These are phyloP conservation scores for Adansonia grandidieri DNA, from an alignment of 441 rosid genomes.

Conservation along the genomic window DNA sequence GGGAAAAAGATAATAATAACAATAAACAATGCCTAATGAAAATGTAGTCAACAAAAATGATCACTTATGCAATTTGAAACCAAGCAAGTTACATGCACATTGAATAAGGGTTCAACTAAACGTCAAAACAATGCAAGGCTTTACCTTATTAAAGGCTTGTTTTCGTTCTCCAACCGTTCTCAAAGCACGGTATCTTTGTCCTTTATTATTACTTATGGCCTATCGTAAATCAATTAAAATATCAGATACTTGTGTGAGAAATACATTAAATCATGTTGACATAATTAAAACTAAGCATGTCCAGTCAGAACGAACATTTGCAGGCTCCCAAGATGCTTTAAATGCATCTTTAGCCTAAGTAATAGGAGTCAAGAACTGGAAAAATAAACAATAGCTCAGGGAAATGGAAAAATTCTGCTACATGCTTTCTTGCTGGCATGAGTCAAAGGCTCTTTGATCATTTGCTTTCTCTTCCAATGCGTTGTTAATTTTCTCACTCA, in stretches of 20 bases:
- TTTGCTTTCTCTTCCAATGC: constrained; percentile 59
- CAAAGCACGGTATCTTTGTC: constrained; percentile 71
- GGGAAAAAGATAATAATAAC: not conserved
- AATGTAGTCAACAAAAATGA: not conserved
- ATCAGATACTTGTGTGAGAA: constrained; percentile 31
- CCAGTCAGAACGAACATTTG: constrained; percentile 75
- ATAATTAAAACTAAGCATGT: constrained; percentile 40
- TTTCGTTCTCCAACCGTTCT: constrained; percentile 82
- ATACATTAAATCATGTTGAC: not conserved
- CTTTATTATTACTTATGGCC: constrained; percentile 72
- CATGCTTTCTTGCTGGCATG: constrained; percentile 70
- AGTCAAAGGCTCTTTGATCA: constrained; percentile 53
- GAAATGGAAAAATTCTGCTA: constrained; percentile 22
- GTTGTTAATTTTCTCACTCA: constrained; percentile 47
- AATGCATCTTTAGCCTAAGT: constrained; percentile 59
- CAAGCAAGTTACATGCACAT: constrained; percentile 17
- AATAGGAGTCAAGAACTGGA: constrained; percentile 26
- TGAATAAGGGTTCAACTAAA: constrained; percentile 15
- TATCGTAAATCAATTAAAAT: constrained; percentile 34
- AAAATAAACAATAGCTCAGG: constrained; percentile 25
- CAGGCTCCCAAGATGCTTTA: constrained; percentile 62
- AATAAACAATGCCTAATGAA: not conserved
- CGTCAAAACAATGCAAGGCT: constrained; percentile 14
- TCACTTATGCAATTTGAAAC: constrained; percentile 21
- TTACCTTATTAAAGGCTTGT: constrained; percentile 74